Percentiles rank a stretch among this genome's conserved stretches.
Evolutionary conservation across 1,284 basidiomycete genomes (phyloP).

Genomic region (Leucoagaricus sp.): DNA sequence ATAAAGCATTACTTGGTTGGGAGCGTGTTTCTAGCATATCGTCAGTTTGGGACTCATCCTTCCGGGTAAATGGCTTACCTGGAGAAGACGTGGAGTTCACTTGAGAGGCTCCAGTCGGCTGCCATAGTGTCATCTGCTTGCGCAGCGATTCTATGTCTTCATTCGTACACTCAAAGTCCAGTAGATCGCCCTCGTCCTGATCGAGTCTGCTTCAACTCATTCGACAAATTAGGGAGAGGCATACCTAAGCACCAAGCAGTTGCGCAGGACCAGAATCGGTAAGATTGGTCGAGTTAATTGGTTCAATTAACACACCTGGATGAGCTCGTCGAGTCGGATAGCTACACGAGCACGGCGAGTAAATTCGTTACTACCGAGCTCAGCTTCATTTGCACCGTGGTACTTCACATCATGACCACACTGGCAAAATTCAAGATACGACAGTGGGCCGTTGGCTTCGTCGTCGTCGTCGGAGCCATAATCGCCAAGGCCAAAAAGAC

Average conservation of each 20-base stretch:
- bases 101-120: conserved; percentile 43
- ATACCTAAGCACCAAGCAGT: conserved; percentile 4
- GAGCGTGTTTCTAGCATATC: conserved; percentile 31
- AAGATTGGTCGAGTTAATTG: not conserved
- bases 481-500: conserved; percentile 53
- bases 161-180: conserved; percentile 78
- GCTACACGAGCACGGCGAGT: conserved; percentile 75
- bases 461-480: conserved; percentile 69
- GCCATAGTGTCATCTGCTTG: conserved; percentile 65
- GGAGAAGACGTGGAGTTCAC: conserved; percentile 34
- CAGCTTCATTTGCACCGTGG: conserved; percentile 68
- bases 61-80: conserved; percentile 25
- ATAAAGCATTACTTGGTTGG: conserved; percentile 40
- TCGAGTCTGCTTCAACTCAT: conserved; percentile 1
- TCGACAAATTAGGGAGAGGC: conserved; percentile 12
- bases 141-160: conserved; percentile 70
- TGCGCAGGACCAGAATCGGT: not conserved
- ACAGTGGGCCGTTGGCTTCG: conserved; percentile 26
- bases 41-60: conserved; percentile 11
- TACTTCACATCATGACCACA: conserved; percentile 76
- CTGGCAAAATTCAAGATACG: conserved; percentile 67
- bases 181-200: conserved; percentile 74
- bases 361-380: conserved; percentile 62
- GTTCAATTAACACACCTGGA: conserved; percentile 58
- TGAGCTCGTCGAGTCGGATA: conserved; percentile 80